Evolutionary conservation across 176 grass and related monocot species (phyloP).

Genomic region (Oryza officinalis): DNA sequence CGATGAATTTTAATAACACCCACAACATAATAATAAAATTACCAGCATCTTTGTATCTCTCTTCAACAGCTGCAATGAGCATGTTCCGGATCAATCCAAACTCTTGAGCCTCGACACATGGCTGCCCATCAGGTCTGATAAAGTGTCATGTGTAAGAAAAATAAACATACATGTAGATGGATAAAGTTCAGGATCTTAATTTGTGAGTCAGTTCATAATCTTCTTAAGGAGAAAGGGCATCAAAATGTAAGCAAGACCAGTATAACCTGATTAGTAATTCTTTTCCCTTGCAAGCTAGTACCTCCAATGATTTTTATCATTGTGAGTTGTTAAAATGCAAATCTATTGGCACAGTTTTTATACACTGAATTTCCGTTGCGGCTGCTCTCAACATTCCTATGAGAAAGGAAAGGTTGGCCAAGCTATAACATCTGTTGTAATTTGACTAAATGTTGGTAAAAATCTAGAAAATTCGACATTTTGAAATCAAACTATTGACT

Average conservation of each 20-base stretch:
- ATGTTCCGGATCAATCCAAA: constrained; percentile 81
- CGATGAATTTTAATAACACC: neutral
- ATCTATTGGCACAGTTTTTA: no score
- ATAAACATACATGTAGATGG: neutral
- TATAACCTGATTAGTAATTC: neutral
- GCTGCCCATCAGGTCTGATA: constrained; percentile 79
- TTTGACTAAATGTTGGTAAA: no score
- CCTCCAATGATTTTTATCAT: no score
- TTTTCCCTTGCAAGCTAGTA: neutral
- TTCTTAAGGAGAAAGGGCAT: neutral
- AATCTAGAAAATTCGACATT: no score
- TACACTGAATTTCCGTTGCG: no score
- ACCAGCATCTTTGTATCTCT: constrained; percentile 95
- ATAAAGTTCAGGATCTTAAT: neutral
- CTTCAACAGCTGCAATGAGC: constrained; percentile 76
- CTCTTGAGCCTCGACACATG: constrained; percentile 68
- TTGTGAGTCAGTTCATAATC: neutral
- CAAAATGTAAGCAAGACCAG: neutral
- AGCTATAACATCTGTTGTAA: no score
- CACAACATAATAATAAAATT: constrained; percentile 13
- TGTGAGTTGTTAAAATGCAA: no score
- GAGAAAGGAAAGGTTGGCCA: no score
- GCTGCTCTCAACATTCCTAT: no score
- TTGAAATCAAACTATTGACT: no score
- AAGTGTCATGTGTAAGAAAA: constrained; percentile 2